Base-by-base conservation (phyloP, 352 stramenopile species). In the Pythium diclinum region DNA sequence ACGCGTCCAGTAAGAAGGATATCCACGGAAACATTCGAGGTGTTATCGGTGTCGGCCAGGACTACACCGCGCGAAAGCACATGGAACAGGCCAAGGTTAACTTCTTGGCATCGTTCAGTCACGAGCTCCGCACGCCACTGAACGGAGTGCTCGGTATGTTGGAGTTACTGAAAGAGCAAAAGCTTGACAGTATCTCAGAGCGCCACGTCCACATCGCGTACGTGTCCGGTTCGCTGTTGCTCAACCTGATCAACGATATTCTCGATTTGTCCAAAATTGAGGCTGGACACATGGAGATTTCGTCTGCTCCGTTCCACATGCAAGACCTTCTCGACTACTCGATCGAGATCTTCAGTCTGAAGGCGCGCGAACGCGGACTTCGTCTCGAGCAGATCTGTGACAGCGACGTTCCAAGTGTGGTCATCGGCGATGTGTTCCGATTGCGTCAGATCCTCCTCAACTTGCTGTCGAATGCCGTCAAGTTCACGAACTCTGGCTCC, bases 261-360 rank as follows among this genome's bases (percentile, higher is more conserved):
- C 47, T 97, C 16, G 89, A 97, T 59, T 84, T 94, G 65, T 96
- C 83, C 19, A 97, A 97, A 67, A 91, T 97, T 49, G 91, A 97
- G 65, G 87, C 88, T 63, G 91, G 91, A 0, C 85, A 97, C 47
- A 76, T 97, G 51, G 85, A 94, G 53, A 84, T 96, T 30, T 87
- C 94, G 47, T 72, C 79, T 14, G 87, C 89, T 0, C 81, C 81
- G 0, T 95, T 95, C 61, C 73, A 89, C 36, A 83, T 92, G 75
- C 68, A 87, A 59, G 84, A 92, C 14, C 47, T 86, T 11, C 64
- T 91, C 3, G 88, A 97, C 47, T 89, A 94, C 49, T 88, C 87
- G 8, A 88, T 90, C 53, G 89, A 97, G 30, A 89, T 92, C 33
- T 95, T 97, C 70, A 81, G 87, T 53, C 88, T 90, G 57, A 88